Evolutionary conservation across 345 rosid genomes (phyloP), one percentile per base, ranked within the genome.

Genomic region (Pugionium dolabratum): DNA sequence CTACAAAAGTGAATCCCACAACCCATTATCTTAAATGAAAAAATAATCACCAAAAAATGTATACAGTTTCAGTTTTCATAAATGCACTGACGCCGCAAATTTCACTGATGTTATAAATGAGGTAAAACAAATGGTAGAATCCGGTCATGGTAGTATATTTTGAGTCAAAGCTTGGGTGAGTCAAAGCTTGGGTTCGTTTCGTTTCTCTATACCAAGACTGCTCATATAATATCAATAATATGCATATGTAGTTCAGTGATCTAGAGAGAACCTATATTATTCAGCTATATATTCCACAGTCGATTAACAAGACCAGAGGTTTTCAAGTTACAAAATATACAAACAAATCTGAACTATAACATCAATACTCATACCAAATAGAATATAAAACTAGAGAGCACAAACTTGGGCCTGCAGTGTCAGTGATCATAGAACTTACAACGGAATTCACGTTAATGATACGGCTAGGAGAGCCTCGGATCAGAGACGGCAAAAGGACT

Each of bases 381-480:
- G 54, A 10, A 48, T 2, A 18, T 18, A 18, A 1, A 7, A 56
- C 6, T 4, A 37, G 58, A 39, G 11, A 53, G 18, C 35, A 53
- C 10, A 41, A 4, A 65, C 9, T 42, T 43, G 28, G 46, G 8
- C 59, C 9, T 49, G 56, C 43, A 62, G 42, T 54, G 34, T 18
- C 8, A 59, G 37, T 27, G 57, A 67, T 7, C 10, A 59, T n/a
- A 47, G 47, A 71, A 79, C 99, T 94, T 83, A 94, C 99, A 76
- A 94, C 82, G 57, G 99, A 94, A 78, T 94, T 94, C 68, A 91
- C 91, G 72, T 94, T 94, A 54, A 94, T 76, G 70, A 91, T 83
- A 64, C 97, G 88, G 80, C 99, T 84, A 18, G 97, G 96, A 81
- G 95, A 86, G 43, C 97, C 99, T 71, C 83, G 88, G 72, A 94